Conservation (phyloP, 768 basidiomycete genomes). For the Amanita muscaria region DNA sequence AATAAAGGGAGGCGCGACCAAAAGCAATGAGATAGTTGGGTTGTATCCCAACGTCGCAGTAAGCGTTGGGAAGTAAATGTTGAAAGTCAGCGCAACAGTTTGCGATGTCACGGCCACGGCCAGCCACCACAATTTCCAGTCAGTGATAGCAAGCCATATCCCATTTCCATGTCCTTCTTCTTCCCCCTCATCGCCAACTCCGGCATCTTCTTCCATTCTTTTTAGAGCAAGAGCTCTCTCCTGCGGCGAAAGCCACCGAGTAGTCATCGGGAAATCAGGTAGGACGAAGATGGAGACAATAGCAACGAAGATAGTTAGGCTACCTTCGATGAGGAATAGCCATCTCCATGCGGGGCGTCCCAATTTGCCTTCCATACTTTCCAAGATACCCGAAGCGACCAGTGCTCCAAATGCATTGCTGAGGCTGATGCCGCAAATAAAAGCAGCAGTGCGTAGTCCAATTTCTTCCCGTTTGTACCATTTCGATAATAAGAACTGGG, state of each 20-base stretch:
- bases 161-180: slow-evolving; percentile 37
- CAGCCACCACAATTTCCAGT: slow-evolving; percentile 85
- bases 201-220: slow-evolving; percentile 62
- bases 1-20: slow-evolving; percentile 78
- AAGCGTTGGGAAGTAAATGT: slow-evolving; percentile 74
- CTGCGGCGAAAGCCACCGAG: slow-evolving; percentile 51
- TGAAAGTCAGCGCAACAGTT: slow-evolving; percentile 63
- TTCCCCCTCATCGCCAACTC: slow-evolving; percentile 41
- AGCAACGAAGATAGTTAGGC: slow-evolving; percentile 48
- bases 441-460: slow-evolving; percentile 61
- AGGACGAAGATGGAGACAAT: slow-evolving; percentile 56
- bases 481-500: slow-evolving; percentile 53
- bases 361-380: slow-evolving; percentile 65
- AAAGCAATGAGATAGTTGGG: slow-evolving; percentile 55
- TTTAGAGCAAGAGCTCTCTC: slow-evolving; percentile 53
- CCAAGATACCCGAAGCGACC: slow-evolving; percentile 72
- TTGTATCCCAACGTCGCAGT: slow-evolving; percentile 64
- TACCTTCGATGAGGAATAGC: slow-evolving; percentile 72
- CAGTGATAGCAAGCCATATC: slow-evolving; percentile 53
- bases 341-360: slow-evolving; percentile 79
- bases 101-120: slow-evolving; percentile 52
- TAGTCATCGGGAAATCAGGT: slow-evolving; percentile 74
- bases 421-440: slow-evolving; percentile 73
- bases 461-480: slow-evolving; percentile 78
- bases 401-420: slow-evolving; percentile 83